Conservation (phyloP, 805 yeast genomes). For the Candida xyloterini region DNA sequence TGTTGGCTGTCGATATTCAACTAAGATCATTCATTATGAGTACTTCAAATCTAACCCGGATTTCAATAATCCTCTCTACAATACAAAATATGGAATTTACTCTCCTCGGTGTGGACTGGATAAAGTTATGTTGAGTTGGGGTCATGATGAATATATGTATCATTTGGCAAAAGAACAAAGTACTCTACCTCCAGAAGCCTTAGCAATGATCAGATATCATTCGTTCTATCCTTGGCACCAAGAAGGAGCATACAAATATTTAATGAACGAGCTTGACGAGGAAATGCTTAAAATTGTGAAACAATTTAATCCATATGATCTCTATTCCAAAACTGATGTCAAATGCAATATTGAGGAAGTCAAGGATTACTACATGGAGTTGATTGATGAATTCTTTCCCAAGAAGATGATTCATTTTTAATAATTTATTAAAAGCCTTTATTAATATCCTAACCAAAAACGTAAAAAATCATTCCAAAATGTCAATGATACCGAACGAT, state of each 20-base stretch:
- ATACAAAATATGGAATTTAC: constrained; percentile 64
- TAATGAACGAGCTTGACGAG: constrained; percentile 62
- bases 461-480: constrained; percentile 19
- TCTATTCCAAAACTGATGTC: constrained; percentile 59
- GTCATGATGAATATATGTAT: constrained; percentile 77
- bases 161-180: constrained; percentile 66
- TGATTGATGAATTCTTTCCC: constrained; percentile 69
- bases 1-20: constrained; percentile 65
- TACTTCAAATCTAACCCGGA: constrained; percentile 62
- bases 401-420: constrained; percentile 52
- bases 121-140: constrained; percentile 73
- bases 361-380: constrained; percentile 56
- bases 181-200: constrained; percentile 58
- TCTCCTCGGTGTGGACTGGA: constrained; percentile 63
- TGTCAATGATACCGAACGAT: constrained; percentile 65
- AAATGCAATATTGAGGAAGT: constrained; percentile 46
- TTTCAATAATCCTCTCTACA: constrained; percentile 58
- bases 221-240: constrained; percentile 78
- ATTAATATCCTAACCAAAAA: constrained; percentile 2
- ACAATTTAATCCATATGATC: constrained; percentile 65
- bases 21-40: constrained; percentile 57
- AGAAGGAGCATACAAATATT: constrained; percentile 60
- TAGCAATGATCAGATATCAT: constrained; percentile 74
- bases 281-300: constrained; percentile 61
- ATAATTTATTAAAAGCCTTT: constrained; percentile 6